Conservation (phyloP, 1,284 basidiomycete species). For the Malassezia sp. region DNA sequence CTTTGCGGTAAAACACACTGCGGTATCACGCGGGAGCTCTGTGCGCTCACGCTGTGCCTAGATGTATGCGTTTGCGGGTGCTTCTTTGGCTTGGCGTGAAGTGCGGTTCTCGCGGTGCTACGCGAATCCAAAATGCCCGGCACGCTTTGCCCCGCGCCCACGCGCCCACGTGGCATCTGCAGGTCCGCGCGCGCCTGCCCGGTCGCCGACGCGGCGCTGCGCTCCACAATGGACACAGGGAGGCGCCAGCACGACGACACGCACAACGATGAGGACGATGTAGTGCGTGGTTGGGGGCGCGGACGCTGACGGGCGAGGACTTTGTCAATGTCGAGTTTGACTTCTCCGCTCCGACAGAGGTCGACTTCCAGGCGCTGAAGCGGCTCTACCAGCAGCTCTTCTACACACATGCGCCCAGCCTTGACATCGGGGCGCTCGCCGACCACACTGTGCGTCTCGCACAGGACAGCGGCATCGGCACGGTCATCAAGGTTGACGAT, state of each 20-base stretch:
- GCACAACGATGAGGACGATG: constrained; percentile 4
- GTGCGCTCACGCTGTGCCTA: too few species aligned
- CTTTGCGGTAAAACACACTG: too few species aligned
- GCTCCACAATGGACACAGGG: too few species aligned
- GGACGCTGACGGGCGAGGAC: too few species aligned
- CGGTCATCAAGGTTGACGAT: constrained; percentile 38
- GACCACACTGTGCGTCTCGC: constrained; percentile 25
- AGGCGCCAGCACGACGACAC: background rate
- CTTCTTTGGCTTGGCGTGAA: too few species aligned
- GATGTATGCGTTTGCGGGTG: too few species aligned
- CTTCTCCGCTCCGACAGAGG: constrained; percentile 33
- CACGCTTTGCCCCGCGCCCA: background rate
- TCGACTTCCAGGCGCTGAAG: constrained; percentile 37
- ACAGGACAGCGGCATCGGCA: constrained; percentile 25
- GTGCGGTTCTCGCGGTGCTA: too few species aligned
- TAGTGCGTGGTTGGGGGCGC: background rate
- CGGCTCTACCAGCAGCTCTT: constrained; percentile 42
- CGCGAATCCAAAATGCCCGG: too few species aligned
- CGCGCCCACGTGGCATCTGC: background rate
- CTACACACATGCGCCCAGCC: constrained; percentile 37
- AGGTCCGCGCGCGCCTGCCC: background rate
- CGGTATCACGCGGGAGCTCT: too few species aligned
- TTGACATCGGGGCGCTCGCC: constrained; percentile 28
- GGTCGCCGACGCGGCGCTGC: background rate
- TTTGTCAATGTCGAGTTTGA: constrained; percentile 45